Conservation (phyloP, 345 rosid species). For the Sisymbrium altissimum region DNA sequence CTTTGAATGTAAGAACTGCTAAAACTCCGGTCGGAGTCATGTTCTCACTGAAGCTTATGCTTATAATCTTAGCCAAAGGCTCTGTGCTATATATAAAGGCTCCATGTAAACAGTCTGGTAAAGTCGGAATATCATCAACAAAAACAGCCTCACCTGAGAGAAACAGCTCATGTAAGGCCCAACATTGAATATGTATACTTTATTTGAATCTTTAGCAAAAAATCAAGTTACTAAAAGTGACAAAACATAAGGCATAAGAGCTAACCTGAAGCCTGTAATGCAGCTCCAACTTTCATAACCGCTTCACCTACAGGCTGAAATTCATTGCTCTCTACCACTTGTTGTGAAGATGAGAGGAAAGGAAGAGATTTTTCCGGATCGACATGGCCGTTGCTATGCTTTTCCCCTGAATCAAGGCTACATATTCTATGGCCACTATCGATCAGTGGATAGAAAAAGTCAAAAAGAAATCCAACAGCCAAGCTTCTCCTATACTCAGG, state of each 20-base stretch:
- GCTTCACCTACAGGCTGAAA: slow-evolving; percentile 73
- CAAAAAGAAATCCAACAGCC: slow-evolving; percentile 71
- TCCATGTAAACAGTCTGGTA: slow-evolving; percentile 68
- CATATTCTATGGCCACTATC: slow-evolving; percentile 20
- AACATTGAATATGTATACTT: background rate
- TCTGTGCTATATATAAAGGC: slow-evolving; percentile 77
- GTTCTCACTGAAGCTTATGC: slow-evolving; percentile 42
- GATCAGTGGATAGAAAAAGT: slow-evolving; percentile 52
- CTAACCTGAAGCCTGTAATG: slow-evolving; percentile 85
- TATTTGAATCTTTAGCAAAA: slow-evolving; percentile 29
- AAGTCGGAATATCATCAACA: slow-evolving; percentile 93
- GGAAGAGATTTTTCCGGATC: slow-evolving; percentile 32
- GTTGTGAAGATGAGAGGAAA: slow-evolving; percentile 56
- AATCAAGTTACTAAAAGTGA: slow-evolving; percentile 13
- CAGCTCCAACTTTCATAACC: slow-evolving; percentile 57
- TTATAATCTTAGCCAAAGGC: slow-evolving; percentile 62
- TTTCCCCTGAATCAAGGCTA: background rate
- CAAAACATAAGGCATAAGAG: slow-evolving; percentile 11
- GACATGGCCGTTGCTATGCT: slow-evolving; percentile 28
- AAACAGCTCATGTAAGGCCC: slow-evolving; percentile 25
- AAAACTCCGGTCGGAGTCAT: slow-evolving; percentile 42
- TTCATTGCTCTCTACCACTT: slow-evolving; percentile 48
- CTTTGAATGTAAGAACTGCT: slow-evolving; percentile 55
- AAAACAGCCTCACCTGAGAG: slow-evolving; percentile 79
- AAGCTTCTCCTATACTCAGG: slow-evolving; percentile 67